These are phyloP conservation scores for Penicillium verrucosum DNA, from an alignment of 2,329 filamentous ascomycete genomes.

Conservation along the genomic window DNA sequence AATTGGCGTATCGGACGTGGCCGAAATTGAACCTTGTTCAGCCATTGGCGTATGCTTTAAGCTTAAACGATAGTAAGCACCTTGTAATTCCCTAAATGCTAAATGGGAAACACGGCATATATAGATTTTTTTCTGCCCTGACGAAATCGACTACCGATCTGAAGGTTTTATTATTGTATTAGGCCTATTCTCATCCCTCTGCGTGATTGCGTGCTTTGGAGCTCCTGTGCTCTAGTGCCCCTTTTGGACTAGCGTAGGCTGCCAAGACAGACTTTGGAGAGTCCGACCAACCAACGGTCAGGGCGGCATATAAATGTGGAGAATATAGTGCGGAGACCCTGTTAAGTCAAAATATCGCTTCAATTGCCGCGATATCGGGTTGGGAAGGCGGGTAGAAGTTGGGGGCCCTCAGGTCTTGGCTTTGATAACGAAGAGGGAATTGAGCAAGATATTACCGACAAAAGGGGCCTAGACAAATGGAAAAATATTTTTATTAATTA, in stretches of 20 bases:
- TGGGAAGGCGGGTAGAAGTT: not conserved
- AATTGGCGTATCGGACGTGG: slow-evolving; percentile 2
- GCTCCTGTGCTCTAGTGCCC: not conserved
- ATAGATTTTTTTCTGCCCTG: not conserved
- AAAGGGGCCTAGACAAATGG: too few species aligned
- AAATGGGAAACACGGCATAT: not conserved
- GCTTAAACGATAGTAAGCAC: not conserved
- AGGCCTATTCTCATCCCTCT: not conserved
- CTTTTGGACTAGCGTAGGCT: not conserved
- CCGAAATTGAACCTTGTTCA: slow-evolving; percentile 12
- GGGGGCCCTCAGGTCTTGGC: not conserved
- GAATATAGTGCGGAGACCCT: not conserved
- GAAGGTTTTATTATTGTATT: not conserved
- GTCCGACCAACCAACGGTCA: not conserved
- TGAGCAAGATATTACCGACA: not conserved
- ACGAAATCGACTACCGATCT: not conserved
- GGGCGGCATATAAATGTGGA: not conserved
- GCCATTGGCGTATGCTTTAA: slow-evolving; percentile 9
- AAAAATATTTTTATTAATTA: not conserved
- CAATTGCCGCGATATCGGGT: not conserved
- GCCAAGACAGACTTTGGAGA: not conserved
- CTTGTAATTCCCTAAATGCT: not conserved
- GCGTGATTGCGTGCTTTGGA: slow-evolving; percentile 5
- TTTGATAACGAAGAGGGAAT: not conserved
- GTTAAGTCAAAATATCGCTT: not conserved